Evolutionary conservation across 116 monocot species (phyloP).

Genomic region (Thalassia testudinum): DNA sequence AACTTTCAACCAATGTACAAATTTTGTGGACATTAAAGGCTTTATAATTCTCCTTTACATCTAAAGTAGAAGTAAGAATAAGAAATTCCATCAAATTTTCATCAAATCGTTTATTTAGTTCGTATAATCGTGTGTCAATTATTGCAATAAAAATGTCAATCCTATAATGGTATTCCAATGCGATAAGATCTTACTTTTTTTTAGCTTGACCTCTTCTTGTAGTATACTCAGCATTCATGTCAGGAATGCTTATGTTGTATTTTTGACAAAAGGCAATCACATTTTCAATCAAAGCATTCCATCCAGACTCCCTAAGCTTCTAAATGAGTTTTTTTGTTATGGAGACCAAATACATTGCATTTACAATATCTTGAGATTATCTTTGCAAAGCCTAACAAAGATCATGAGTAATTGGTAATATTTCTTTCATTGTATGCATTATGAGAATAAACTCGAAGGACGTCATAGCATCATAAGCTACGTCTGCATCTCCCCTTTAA

Average conservation of each 20-base stretch:
- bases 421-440: constrained; percentile 7
- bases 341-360: background rate
- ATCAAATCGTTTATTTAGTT: background rate
- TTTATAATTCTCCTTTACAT: too few species aligned
- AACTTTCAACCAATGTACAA: too few species aligned
- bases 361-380: constrained; percentile 2
- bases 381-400: constrained; percentile 4
- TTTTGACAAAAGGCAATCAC: background rate
- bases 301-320: background rate
- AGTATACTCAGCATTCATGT: background rate
- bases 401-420: constrained; percentile 7
- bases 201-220: background rate
- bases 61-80: too few species aligned
- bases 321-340: background rate
- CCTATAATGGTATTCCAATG: background rate
- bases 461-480: background rate
- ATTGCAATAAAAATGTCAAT: background rate
- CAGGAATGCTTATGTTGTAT: background rate
- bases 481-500: background rate
- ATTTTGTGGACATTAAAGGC: too few species aligned
- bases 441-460: constrained; percentile 5
- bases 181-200: background rate
- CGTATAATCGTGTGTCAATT: background rate
- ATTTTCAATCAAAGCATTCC: background rate
- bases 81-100: background rate